These are phyloP conservation scores for Beauveria rudraprayagi DNA, from an alignment of 2,329 filamentous ascomycete genomes.

Conservation along the genomic window DNA sequence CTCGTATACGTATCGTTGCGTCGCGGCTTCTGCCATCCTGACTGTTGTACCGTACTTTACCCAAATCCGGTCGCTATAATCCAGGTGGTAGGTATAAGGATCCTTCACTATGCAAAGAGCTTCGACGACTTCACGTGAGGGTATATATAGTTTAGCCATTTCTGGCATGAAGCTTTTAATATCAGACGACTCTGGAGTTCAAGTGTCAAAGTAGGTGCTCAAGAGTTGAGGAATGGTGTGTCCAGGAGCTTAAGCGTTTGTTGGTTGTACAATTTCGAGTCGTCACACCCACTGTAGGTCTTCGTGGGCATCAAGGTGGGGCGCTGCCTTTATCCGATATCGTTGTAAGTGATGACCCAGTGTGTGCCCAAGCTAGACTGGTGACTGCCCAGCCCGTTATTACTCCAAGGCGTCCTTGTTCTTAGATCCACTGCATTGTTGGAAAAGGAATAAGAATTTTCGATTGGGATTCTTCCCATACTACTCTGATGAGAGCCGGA, in stretches of 20 bases:
- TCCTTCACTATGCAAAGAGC: neutral
- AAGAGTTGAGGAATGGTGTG: neutral
- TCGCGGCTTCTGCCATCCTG: constrained; percentile 6
- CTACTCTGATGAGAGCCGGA: too few relatives aligned
- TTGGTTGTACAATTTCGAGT: neutral
- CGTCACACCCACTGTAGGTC: neutral
- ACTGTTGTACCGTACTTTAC: constrained; percentile 7
- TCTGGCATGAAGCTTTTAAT: neutral
- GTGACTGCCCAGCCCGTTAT: neutral
- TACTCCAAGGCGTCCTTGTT: too few relatives aligned
- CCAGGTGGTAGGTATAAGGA: too few relatives aligned
- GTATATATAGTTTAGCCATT: neutral
- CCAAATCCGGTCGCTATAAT: neutral
- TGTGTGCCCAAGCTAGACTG: neutral
- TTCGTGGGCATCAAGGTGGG: neutral
- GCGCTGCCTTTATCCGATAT: neutral
- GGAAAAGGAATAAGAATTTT: too few relatives aligned
- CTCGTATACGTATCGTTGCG: constrained; percentile 6
- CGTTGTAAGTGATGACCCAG: neutral
- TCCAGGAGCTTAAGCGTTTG: neutral
- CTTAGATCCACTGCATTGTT: too few relatives aligned
- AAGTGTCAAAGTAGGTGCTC: neutral
- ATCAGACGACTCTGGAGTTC: neutral
- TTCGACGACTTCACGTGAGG: neutral
- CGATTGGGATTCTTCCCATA: too few relatives aligned